phyloP scores from a whole-genome alignment of 2,329 filamentous ascomycete species.

The Dothidotthia symphoricarpi region DNA sequence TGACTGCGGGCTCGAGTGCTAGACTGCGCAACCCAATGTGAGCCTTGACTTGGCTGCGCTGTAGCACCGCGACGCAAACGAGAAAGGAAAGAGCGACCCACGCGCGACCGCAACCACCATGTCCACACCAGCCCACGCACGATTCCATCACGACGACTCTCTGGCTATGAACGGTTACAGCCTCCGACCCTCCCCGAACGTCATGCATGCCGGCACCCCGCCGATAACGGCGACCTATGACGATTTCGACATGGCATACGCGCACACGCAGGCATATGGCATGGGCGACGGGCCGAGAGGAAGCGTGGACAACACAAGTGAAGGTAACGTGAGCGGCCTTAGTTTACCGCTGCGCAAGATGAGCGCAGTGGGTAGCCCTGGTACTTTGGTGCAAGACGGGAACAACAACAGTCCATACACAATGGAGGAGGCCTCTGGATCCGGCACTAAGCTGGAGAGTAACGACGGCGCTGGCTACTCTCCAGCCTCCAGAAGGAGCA shows the following conservation, averaged over 20 bases:
- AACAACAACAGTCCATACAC: constrained; percentile 38
- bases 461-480: constrained; percentile 28
- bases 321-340: constrained; percentile 30
- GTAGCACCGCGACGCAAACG: constrained; percentile 23
- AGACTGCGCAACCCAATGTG: constrained; percentile 20
- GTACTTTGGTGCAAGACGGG: constrained; percentile 28
- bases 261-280: constrained; percentile 23
- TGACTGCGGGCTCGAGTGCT: not conserved
- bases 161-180: constrained; percentile 39
- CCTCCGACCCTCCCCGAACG: constrained; percentile 28
- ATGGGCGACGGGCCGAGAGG: constrained; percentile 24
- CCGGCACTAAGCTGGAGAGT: constrained; percentile 28
- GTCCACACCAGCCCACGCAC: constrained; percentile 28
- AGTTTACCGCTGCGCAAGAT: constrained; percentile 31
- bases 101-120: constrained; percentile 30
- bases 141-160: constrained; percentile 35
- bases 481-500: constrained; percentile 23
- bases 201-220: constrained; percentile 11
- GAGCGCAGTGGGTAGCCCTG: constrained; percentile 35
- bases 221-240: constrained; percentile 30
- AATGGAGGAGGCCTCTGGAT: constrained; percentile 24
- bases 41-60: constrained; percentile 12
- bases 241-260: constrained; percentile 35
- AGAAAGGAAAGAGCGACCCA: constrained; percentile 28
- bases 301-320: constrained; percentile 35